A percentile compares a stretch with the other conserved stretches of the same genome.
Conservation (phyloP, 2,329 filamentous ascomycete genomes). For the Amauroascus verrucosus region DNA sequence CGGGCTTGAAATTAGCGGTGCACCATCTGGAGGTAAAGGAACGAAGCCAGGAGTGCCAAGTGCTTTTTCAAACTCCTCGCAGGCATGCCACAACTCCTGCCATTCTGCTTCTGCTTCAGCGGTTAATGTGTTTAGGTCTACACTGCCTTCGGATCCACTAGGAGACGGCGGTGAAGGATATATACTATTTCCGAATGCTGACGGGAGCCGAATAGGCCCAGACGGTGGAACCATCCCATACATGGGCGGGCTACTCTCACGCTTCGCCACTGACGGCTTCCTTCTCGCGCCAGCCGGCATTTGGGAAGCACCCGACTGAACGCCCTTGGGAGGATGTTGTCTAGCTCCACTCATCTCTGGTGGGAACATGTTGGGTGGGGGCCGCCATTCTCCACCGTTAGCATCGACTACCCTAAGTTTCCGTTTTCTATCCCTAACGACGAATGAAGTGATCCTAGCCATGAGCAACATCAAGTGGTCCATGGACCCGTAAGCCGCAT, state of each 20-base stretch:
- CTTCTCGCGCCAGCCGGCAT: slow-evolving; percentile 10
- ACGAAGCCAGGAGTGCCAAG: slow-evolving; percentile 65
- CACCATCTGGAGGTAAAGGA: slow-evolving; percentile 59
- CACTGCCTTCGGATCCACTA: slow-evolving; percentile 29
- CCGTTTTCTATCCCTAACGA: slow-evolving; percentile 62
- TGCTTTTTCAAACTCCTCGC: slow-evolving; percentile 41
- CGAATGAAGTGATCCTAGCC: slow-evolving; percentile 68
- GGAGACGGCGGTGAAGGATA: slow-evolving; percentile 17
- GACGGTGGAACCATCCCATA: slow-evolving; percentile 41
- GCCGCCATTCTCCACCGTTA: slow-evolving; percentile 48
- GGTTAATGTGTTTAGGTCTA: slow-evolving; percentile 54
- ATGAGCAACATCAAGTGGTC: slow-evolving; percentile 79
- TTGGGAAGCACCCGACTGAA: slow-evolving; percentile 15
- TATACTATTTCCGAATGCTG: slow-evolving; percentile 38
- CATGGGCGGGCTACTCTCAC: slow-evolving; percentile 30
- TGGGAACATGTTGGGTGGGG: slow-evolving; percentile 40
- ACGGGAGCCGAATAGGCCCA: slow-evolving; percentile 36
- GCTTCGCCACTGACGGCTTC: slow-evolving; percentile 14
- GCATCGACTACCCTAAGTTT: slow-evolving; percentile 60
- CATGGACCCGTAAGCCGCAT: slow-evolving; percentile 76
- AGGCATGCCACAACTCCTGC: slow-evolving; percentile 42
- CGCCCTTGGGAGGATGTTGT: slow-evolving; percentile 11
- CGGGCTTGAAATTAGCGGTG: slow-evolving; percentile 53
- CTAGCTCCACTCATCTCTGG: slow-evolving; percentile 18
- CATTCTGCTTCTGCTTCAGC: slow-evolving; percentile 67